Conservation (phyloP, 2,329 filamentous ascomycete species). For the Pseudogymnoascus sp. region DNA sequence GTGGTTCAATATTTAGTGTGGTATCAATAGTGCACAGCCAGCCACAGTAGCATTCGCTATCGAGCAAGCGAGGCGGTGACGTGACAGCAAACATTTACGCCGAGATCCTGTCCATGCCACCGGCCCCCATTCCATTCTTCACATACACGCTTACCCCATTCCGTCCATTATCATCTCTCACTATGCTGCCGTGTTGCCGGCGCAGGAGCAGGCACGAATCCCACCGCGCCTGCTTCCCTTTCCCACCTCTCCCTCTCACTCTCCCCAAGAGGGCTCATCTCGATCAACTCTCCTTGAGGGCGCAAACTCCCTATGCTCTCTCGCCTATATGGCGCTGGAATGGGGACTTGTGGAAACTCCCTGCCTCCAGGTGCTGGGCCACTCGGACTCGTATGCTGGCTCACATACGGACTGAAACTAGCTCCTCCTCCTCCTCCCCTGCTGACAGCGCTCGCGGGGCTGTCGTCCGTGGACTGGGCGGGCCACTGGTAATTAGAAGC, state of each 20-base stretch:
- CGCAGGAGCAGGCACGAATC: not conserved
- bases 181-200: not conserved
- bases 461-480: not conserved
- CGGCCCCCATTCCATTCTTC: not conserved
- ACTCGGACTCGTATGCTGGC: not conserved
- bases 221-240: not conserved
- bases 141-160: not conserved
- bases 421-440: not conserved
- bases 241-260: not conserved
- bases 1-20: not conserved
- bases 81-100: not conserved
- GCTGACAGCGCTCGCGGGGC: not conserved
- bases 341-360: not conserved
- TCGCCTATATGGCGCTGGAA: not conserved
- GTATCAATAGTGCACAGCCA: not conserved
- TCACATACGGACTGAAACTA: not conserved
- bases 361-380: not conserved
- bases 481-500: not conserved
- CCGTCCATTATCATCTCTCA: not conserved
- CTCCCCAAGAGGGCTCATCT: not conserved
- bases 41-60: not conserved
- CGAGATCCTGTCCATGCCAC: not conserved
- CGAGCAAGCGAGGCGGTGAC: not conserved
- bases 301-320: not conserved
- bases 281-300: not conserved